phyloP scores from a whole-genome alignment of 2,329 filamentous ascomycete species.

The Xylariaceae sp. region DNA sequence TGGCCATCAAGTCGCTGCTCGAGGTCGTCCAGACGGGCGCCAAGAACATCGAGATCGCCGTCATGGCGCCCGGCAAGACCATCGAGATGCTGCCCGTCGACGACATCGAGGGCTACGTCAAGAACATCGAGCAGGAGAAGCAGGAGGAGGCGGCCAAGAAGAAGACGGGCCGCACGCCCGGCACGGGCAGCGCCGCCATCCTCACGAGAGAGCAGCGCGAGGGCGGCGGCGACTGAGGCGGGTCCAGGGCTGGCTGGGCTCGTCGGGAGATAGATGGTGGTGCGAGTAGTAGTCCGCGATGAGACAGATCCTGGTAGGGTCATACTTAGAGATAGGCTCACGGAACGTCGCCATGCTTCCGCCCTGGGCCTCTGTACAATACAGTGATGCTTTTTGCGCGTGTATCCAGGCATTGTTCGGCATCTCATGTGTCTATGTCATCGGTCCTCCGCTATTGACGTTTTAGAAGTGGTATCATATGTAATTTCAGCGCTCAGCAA shows the following conservation, averaged over 20 bases:
- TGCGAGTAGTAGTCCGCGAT: no score
- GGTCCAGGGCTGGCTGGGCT: no score
- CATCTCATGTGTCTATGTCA: slow-evolving; percentile 3
- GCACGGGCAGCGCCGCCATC: slow-evolving; percentile 64
- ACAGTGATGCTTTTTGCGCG: no score
- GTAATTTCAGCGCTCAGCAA: slow-evolving; percentile 16
- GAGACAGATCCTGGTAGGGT: no score
- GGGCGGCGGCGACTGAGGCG: slow-evolving; percentile 24
- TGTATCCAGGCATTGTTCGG: no score
- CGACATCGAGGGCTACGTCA: slow-evolving; percentile 95
- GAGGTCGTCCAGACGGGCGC: slow-evolving; percentile 98
- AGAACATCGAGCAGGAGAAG: slow-evolving; percentile 99
- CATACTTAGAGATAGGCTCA: no score
- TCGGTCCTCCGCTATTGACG: slow-evolving; percentile 12
- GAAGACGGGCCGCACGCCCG: slow-evolving; percentile 73
- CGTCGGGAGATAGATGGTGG: no score
- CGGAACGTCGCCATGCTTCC: no score
- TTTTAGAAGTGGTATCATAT: slow-evolving; percentile 25
- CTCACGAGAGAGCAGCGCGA: slow-evolving; percentile 56
- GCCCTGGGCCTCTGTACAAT: no score
- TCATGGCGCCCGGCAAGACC: slow-evolving; percentile 88
- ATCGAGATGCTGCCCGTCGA: slow-evolving; percentile 93
- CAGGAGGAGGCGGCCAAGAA: slow-evolving; percentile 97
- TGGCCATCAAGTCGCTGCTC: slow-evolving; percentile 95
- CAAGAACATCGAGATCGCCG: slow-evolving; percentile 99